Conservation (phyloP, 768 basidiomycete species). For the Pleurotus eryngii region DNA sequence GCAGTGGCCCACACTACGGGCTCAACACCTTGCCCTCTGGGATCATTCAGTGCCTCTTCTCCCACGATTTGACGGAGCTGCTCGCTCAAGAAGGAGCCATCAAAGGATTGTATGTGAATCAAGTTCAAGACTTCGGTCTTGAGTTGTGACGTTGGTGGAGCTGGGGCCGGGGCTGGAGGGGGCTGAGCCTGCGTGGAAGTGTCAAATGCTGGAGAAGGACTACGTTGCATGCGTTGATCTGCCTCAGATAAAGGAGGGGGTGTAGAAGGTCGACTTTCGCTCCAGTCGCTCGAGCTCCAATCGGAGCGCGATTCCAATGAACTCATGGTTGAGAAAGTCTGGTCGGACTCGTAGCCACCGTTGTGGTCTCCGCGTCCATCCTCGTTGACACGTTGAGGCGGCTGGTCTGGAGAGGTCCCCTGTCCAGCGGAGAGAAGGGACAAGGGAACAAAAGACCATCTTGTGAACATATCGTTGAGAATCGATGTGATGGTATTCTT, state of each 20-base stretch:
- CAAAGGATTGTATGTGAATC: constrained; percentile 35
- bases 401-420: background rate
- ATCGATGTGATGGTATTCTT: background rate
- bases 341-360: constrained; percentile 25
- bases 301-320: constrained; percentile 39
- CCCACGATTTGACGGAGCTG: constrained; percentile 35
- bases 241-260: constrained; percentile 21
- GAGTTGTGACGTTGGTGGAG: constrained; percentile 13
- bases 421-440: background rate
- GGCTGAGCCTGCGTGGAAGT: background rate
- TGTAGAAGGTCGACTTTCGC: constrained; percentile 22
- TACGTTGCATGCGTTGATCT: constrained; percentile 15
- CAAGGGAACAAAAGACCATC: background rate
- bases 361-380: constrained; percentile 15
- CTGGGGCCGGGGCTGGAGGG: constrained; percentile 11
- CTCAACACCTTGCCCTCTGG: constrained; percentile 26
- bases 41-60: constrained; percentile 25
- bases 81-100: constrained; percentile 46
- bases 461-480: background rate
- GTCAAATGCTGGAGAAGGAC: constrained; percentile 13
- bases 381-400: background rate
- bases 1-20: constrained; percentile 45
- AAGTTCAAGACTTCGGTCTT: constrained; percentile 29
- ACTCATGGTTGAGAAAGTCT: constrained; percentile 46
- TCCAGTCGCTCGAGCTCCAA: constrained; percentile 27